These are phyloP conservation scores for Biscogniauxia marginata DNA, from an alignment of 2,329 filamentous ascomycete genomes.

Conservation along the genomic window DNA sequence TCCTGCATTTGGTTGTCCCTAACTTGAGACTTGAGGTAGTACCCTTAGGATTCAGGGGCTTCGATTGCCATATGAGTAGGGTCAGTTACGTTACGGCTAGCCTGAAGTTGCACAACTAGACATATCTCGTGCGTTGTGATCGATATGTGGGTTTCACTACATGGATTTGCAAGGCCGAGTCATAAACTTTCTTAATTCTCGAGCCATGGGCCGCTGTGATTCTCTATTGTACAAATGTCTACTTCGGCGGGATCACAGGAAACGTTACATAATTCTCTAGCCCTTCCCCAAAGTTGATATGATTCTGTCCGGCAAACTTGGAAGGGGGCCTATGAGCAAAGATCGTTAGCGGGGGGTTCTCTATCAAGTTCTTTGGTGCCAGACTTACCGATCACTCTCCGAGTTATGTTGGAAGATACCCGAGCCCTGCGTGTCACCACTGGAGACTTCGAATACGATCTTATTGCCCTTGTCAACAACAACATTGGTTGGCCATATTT, in stretches of 20 bases:
- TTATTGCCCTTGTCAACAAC: slow-evolving; percentile 48
- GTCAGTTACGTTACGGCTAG: background rate
- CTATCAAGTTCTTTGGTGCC: background rate
- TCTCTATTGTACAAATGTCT: background rate
- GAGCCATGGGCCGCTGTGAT: background rate
- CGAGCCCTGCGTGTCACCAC: slow-evolving; percentile 50
- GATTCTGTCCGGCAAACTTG: slow-evolving; percentile 44
- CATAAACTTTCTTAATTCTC: background rate
- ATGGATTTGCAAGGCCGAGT: background rate
- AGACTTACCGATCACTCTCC: slow-evolving; percentile 38
- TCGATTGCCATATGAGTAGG: background rate
- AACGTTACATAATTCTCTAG: slow-evolving; percentile 46
- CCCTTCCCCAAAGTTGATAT: slow-evolving; percentile 44
- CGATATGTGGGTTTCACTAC: background rate
- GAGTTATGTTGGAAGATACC: slow-evolving; percentile 48
- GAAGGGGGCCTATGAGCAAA: slow-evolving; percentile 32
- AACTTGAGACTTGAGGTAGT: background rate
- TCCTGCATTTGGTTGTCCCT: background rate
- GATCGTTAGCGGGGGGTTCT: background rate
- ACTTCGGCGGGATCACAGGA: slow-evolving; percentile 44
- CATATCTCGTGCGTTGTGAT: background rate
- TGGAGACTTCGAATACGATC: slow-evolving; percentile 46
- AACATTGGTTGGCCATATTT: slow-evolving; percentile 65
- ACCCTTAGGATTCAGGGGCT: background rate
- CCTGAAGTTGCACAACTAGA: background rate